Percentiles rank a stretch among this genome's conserved stretches.
phyloP scores from a whole-genome alignment of 1,284 basidiomycete genomes.

The Erythrobasidium hasegawianum region DNA sequence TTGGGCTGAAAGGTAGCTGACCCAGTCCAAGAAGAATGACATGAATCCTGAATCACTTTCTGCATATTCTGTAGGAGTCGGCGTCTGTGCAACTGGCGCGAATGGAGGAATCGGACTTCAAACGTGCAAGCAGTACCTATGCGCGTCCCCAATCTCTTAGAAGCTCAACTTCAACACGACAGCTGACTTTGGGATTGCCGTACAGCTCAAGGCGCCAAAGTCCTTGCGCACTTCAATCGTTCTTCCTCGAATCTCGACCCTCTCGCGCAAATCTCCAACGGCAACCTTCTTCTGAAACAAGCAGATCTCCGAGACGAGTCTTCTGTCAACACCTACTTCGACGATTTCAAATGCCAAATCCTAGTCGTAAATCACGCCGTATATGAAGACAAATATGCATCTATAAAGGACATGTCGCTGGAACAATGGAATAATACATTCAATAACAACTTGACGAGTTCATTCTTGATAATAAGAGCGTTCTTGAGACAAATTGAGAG shows the following conservation, averaged over 20 bases:
- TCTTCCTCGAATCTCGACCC: constrained; percentile 55
- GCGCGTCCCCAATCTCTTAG: no score
- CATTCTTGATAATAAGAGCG: constrained; percentile 63
- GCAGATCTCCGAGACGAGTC: constrained; percentile 61
- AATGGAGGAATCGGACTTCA: constrained; percentile 65
- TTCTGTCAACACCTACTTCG: constrained; percentile 54
- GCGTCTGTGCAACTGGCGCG: constrained; percentile 54
- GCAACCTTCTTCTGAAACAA: constrained; percentile 52
- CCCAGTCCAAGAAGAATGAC: no score
- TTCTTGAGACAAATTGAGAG: constrained; percentile 57
- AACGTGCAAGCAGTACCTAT: constrained; percentile 57
- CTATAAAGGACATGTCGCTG: constrained; percentile 60
- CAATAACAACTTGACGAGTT: constrained; percentile 56
- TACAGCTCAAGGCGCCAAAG: constrained; percentile 63
- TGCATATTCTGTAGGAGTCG: no score
- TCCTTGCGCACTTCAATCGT: constrained; percentile 69
- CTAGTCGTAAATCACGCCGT: constrained; percentile 61
- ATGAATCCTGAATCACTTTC: no score
- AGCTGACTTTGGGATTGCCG: not conserved
- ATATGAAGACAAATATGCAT: constrained; percentile 53
- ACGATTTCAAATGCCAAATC: constrained; percentile 24
- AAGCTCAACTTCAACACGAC: no score
- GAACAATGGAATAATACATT: constrained; percentile 64
- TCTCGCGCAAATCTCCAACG: constrained; percentile 47
- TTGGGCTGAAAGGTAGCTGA: no score